Conservation (phyloP, 805 yeast genomes). For the Pachysolen tannophilus region DNA sequence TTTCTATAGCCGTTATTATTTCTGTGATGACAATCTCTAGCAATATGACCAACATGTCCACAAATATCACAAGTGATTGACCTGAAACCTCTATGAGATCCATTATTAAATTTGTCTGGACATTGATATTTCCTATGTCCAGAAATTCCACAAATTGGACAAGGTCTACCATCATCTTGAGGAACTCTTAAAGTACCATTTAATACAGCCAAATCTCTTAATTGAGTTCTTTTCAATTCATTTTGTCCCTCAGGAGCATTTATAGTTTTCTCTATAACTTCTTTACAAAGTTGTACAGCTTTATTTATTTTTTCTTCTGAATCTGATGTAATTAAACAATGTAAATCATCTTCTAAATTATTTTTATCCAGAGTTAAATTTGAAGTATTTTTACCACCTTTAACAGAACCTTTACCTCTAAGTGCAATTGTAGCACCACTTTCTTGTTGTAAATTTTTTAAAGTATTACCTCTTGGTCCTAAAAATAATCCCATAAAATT, state of each 20-base stretch:
- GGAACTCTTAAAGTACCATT: conserved; percentile 86
- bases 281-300: conserved; percentile 69
- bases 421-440: conserved; percentile 89
- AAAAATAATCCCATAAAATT: conserved; percentile 85
- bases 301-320: conserved; percentile 65
- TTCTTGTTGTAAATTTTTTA: conserved; percentile 69
- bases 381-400: conserved; percentile 68
- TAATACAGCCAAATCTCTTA: conserved; percentile 84
- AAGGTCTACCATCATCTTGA: conserved; percentile 53
- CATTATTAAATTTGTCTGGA: conserved; percentile 45
- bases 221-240: conserved; percentile 82
- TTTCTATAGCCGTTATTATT: conserved; percentile 4
- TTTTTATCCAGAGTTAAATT: conserved; percentile 40
- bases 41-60: conserved; percentile 79
- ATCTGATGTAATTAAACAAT: conserved; percentile 81
- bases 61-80: conserved; percentile 67
- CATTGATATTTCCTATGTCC: conserved; percentile 64
- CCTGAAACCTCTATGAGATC: conserved; percentile 24
- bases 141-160: conserved; percentile 55
- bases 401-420: conserved; percentile 93
- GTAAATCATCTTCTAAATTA: conserved; percentile 74
- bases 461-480: conserved; percentile 94
- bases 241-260: conserved; percentile 90
- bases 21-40: conserved; percentile 61
- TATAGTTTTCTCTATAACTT: conserved; percentile 75